Base-by-base conservation (phyloP, 345 rosid species). In the Schrenkiella parvula region DNA sequence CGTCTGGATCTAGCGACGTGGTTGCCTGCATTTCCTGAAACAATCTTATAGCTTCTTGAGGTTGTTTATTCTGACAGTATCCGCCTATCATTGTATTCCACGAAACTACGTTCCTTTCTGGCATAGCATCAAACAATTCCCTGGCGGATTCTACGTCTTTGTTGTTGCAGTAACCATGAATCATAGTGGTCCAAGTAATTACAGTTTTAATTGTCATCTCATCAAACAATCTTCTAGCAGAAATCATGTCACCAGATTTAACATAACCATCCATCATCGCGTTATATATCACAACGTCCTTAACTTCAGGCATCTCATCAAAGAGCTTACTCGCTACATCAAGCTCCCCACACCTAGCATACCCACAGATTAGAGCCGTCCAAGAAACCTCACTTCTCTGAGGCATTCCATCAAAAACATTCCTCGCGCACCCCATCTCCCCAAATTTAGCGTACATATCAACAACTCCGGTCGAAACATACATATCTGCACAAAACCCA, bases 81-180 rank as follows among this genome's bases (percentile, higher is more conserved):
- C 97, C 96, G 12, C 88, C 78, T 43, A 91, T 89, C 87, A 91
- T 86, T 10, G 82, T 86, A 51, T 91, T 91, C 97, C 93, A 91
- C 52, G 97, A 87, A 50, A 80, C 64, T 14, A 86, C 15, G 76
- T 86, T 91, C 77, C 76, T 91, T 41, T 75, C 83, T 0, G 91
- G 91, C 96, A 89, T 91, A 26, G 79, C 82, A 71, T 89, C 87
- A 64, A 89, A 91, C 23, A 91, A 66, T 0, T 58, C 28, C 66
- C 81, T 72, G 10, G 93, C 93, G 62, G 93, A 81, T 19, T 57
- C 54, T 38, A 86, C 28, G 55, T 89, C 88, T 22, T 83, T 85
- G 43, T 29, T 56, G 25, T 60, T 80, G 80, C 85, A 87, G 76
- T 83, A 87, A 50, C 96, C 97, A 70, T 84, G 64, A 64, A 87